Conservation (phyloP, 768 basidiomycete genomes). For the Leccinum pellstonianum region DNA sequence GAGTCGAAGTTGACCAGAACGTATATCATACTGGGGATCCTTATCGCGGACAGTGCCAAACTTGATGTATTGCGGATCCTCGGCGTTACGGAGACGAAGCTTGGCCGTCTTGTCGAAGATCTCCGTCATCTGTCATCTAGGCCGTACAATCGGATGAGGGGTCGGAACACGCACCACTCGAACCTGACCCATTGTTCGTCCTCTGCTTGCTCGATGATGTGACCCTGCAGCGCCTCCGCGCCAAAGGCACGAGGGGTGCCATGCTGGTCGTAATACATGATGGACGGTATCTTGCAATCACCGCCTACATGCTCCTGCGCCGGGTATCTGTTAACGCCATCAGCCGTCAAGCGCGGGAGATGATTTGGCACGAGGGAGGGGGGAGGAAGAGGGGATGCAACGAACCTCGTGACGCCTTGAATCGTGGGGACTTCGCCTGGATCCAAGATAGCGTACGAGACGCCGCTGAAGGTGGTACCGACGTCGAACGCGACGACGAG, state of each 20-base stretch:
- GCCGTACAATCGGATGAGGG: background rate
- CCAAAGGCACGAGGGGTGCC: slow-evolving; percentile 43
- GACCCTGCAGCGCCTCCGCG: slow-evolving; percentile 44
- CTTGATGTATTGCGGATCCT: slow-evolving; percentile 40
- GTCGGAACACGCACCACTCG: slow-evolving; percentile 37
- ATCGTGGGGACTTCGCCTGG: slow-evolving; percentile 38
- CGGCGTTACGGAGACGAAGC: slow-evolving; percentile 41
- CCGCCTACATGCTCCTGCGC: slow-evolving; percentile 44
- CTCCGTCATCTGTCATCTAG: slow-evolving; percentile 32
- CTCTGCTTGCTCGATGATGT: slow-evolving; percentile 39
- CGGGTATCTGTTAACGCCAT: slow-evolving; percentile 31
- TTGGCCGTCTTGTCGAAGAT: slow-evolving; percentile 41
- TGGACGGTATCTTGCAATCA: slow-evolving; percentile 48
- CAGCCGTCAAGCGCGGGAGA: slow-evolving; percentile 2
- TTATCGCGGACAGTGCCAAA: slow-evolving; percentile 41
- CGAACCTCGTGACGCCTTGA: slow-evolving; percentile 34
- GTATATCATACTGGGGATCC: slow-evolving; percentile 39
- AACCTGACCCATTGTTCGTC: slow-evolving; percentile 47
- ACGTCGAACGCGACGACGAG: slow-evolving; percentile 42
- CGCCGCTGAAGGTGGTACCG: slow-evolving; percentile 42
- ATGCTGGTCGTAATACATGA: slow-evolving; percentile 44
- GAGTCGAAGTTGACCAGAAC: slow-evolving; percentile 39
- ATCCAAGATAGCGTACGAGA: slow-evolving; percentile 42
- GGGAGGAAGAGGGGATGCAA: background rate
- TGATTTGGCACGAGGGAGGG: background rate